A percentile compares a stretch with the other conserved stretches of the same genome.
Evolutionary conservation across 768 basidiomycete species (phyloP).

Genomic region (Hebeloma cylindrosporum): DNA sequence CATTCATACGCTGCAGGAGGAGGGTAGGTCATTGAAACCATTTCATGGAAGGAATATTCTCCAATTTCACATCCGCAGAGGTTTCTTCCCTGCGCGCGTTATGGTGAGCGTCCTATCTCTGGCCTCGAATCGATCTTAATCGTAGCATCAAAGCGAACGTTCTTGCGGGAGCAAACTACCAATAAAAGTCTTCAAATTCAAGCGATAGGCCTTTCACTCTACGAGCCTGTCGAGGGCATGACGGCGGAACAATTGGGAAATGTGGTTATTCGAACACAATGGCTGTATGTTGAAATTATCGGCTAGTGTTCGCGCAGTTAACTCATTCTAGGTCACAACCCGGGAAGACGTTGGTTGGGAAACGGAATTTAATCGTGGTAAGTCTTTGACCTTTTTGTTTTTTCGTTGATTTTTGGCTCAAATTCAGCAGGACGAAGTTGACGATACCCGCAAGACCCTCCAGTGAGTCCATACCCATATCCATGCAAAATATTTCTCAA

Average conservation of each 20-base stretch:
- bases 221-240: constrained; percentile 82
- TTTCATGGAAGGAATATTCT: constrained; percentile 8
- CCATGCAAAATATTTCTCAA: not conserved
- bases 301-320: not conserved
- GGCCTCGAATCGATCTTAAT: constrained; percentile 6
- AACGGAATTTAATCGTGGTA: constrained; percentile 80
- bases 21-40: constrained; percentile 56
- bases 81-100: constrained; percentile 95
- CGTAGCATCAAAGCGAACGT: constrained; percentile 78
- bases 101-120: constrained; percentile 46
- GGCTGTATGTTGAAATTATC: constrained; percentile 65
- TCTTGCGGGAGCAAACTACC: constrained; percentile 67
- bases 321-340: constrained; percentile 40
- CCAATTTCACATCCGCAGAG: constrained; percentile 58
- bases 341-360: constrained; percentile 72
- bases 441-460: constrained; percentile 87
- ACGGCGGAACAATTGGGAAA: constrained; percentile 72
- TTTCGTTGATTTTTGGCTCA: not conserved
- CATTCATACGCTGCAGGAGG: constrained; percentile 50
- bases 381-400: constrained; percentile 27
- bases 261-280: constrained; percentile 93
- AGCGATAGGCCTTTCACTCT: constrained; percentile 94
- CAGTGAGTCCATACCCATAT: constrained; percentile 51
- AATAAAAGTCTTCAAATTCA: constrained; percentile 88
- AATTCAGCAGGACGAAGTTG: constrained; percentile 71